Percentiles rank a stretch among this genome's conserved stretches.
These are phyloP conservation scores for Wallemia ichthyophaga DNA, from an alignment of 1,284 basidiomycete species.

Conservation along the genomic window DNA sequence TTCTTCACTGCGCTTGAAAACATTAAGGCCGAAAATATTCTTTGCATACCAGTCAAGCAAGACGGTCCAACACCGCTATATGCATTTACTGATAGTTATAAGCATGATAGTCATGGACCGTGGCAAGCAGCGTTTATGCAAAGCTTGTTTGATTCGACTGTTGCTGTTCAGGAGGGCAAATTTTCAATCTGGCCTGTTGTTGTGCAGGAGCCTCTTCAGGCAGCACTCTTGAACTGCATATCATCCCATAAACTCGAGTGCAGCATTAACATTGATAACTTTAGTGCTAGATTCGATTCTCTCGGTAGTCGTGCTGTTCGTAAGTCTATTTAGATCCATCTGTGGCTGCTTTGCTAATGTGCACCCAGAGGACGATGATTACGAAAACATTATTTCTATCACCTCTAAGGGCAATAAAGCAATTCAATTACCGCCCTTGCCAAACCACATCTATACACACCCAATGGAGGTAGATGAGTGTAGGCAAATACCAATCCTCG, in stretches of 20 bases:
- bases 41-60: neutral
- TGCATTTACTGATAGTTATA: neutral
- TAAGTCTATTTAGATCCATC: neutral
- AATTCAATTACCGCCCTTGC: neutral
- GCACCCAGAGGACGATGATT: neutral
- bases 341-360: neutral
- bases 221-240: neutral
- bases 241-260: neutral
- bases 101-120: neutral
- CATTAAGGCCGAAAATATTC: neutral
- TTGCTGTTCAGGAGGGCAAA: neutral
- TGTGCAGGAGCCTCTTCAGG: neutral
- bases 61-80: neutral
- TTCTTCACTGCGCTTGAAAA: neutral
- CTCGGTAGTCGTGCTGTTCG: neutral
- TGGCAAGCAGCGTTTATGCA: neutral
- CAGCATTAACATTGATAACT: neutral
- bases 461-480: neutral
- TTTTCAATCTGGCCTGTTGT: neutral
- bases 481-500: neutral
- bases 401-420: neutral
- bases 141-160: neutral
- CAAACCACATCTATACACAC: neutral
- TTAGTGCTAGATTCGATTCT: neutral
- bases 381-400: neutral